Evolutionary conservation across 2,329 filamentous ascomycete genomes (phyloP), one percentile per base, ranked within the genome.

Genomic region (Beauveria sp.): DNA sequence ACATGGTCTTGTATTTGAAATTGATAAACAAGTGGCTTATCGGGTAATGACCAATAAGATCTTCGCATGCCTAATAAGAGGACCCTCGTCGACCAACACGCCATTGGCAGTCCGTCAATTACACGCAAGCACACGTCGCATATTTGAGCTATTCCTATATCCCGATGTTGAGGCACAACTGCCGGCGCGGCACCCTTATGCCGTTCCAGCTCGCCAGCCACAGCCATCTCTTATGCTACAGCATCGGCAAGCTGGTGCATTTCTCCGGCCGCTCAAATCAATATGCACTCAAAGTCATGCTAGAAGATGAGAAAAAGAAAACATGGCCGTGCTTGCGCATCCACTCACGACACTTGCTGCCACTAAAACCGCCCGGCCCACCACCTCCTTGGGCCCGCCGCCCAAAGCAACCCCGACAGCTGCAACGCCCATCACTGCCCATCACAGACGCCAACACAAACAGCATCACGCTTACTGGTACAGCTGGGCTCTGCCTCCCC

Each of bases 271-370:
- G 10, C 51, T 18, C 46, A 51, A 38, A 20, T 51, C 38, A 45
- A 50, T 28, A 40, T 38, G 45, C 55, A 26, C 30, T n/a, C 43
- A n/a, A 34, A 43, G 30, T 58, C 30, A 50, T 50, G 46, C 47
- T 12, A 45, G 30, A 28, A 28, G 34, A 20, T 18, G 34, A 58
- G 12, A 51, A 58, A 58, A 58, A 58, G 56, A 58, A 58, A 58
- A 51, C 56, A 58, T 43, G 46, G 6, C n/a, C 54, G 12, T 57
- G 43, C 42, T 58, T 42, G 22, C 56, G 42, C 45, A 42, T n/a
- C 26, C 54, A 45, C 30, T 42, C 56, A 51, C 38, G 28, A 42
- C 45, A 50, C 5, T 42, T 42, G 45, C 34, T 50, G 22, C 56
- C 51, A 45, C 34, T 50, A 42, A 43, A 42, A 43, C 22, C 18